These are phyloP conservation scores for Aureobasidium sp. DNA, from an alignment of 2,329 filamentous ascomycete species.

Conservation along the genomic window DNA sequence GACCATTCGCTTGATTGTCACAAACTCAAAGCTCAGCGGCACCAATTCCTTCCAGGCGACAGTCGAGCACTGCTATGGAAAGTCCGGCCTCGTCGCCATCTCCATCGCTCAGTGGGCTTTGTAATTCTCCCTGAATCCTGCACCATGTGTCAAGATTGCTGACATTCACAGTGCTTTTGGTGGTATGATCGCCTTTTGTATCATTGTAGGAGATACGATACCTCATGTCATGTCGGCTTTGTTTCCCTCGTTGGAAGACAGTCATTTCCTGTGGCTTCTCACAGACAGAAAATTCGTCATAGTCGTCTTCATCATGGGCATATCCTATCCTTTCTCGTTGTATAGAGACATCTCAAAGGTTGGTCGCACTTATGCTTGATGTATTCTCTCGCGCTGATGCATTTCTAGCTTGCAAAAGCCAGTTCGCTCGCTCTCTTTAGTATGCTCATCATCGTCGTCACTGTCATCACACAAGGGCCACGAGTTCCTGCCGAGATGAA, in stretches of 20 bases:
- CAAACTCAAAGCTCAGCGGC: conserved; percentile 94
- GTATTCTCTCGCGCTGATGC: neutral
- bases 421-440: conserved; percentile 86
- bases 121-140: conserved; percentile 29
- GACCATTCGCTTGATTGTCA: conserved; percentile 94
- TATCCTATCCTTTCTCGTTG: conserved; percentile 85
- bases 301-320: conserved; percentile 71
- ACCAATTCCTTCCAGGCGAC: conserved; percentile 92
- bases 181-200: conserved; percentile 95
- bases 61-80: conserved; percentile 90
- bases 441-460: conserved; percentile 83
- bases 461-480: conserved; percentile 76
- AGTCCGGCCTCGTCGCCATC: conserved; percentile 79
- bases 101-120: conserved; percentile 93
- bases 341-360: conserved; percentile 98
- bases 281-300: conserved; percentile 77
- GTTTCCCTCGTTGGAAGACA: conserved; percentile 63
- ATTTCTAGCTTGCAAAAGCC: conserved; percentile 74
- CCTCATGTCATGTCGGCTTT: conserved; percentile 78
- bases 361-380: conserved; percentile 20
- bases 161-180: conserved; percentile 63
- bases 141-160: neutral
- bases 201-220: conserved; percentile 94
- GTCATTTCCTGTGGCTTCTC: conserved; percentile 72
- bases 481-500: conserved; percentile 61